These are phyloP conservation scores for Solanum medicagineum DNA, from an alignment of 257 asterid genomes.

Conservation along the genomic window DNA sequence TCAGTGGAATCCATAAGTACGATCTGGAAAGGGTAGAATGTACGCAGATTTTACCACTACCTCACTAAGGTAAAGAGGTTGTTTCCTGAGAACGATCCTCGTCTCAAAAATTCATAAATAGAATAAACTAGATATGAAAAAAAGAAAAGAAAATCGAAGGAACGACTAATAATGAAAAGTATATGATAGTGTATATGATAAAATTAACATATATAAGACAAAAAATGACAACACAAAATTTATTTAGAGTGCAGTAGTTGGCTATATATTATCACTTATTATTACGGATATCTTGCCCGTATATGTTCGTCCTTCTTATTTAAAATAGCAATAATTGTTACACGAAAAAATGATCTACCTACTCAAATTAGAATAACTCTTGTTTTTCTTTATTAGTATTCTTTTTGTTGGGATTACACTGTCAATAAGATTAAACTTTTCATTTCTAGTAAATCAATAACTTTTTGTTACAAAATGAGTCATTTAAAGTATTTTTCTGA, in stretches of 20 bases:
- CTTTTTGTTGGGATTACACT: neutral
- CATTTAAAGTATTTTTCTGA: neutral
- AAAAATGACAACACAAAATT: too few relatives aligned
- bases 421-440: neutral
- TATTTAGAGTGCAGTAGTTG: too few relatives aligned
- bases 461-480: neutral
- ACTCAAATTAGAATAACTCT: neutral
- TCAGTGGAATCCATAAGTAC: too few relatives aligned
- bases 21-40: accelerated
- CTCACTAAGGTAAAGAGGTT: too few relatives aligned
- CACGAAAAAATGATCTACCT: neutral
- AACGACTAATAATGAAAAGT: too few relatives aligned
- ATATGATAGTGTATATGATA: too few relatives aligned
- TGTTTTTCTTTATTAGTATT: neutral
- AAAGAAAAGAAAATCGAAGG: too few relatives aligned
- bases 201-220: too few relatives aligned
- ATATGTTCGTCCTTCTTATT: neutral
- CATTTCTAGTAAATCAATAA: neutral
- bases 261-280: neutral
- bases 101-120: too few relatives aligned
- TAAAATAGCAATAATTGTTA: neutral
- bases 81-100: too few relatives aligned
- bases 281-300: neutral
- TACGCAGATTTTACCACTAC: too few relatives aligned
- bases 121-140: too few relatives aligned